Conservation (phyloP, 208 protist genomes). For the Lotmaria passim region DNA sequence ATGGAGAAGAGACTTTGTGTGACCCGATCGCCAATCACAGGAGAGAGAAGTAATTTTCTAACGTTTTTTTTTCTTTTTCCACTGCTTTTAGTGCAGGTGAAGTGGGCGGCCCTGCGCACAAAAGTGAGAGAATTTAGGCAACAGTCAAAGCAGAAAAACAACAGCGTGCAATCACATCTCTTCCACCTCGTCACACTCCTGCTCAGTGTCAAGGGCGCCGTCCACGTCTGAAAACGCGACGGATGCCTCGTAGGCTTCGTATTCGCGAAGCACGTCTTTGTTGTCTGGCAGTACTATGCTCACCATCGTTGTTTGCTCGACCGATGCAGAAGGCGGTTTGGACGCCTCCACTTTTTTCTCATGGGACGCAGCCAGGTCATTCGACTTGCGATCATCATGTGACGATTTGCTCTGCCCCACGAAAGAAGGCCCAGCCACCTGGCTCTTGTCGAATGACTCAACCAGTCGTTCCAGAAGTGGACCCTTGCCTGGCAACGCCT, state of each 20-base stretch:
- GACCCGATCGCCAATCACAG: no score
- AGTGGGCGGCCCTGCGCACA: no score
- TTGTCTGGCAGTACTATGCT: constrained; percentile 9
- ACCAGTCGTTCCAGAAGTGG: constrained; percentile 45
- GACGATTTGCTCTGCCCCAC: neutral
- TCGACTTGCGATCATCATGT: no score
- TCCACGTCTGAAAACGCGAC: constrained; percentile 59
- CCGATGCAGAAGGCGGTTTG: neutral
- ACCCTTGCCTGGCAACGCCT: constrained; percentile 38
- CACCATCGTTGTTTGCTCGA: neutral
- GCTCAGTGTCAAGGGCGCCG: constrained; percentile 20
- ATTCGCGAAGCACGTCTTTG: constrained; percentile 34
- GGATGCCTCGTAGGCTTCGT: constrained; percentile 69
- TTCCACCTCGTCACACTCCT: constrained; percentile 52
- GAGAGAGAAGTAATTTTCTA: no score
- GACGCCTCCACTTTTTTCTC: neutral
- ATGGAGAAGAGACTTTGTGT: no score
- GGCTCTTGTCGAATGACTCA: neutral
- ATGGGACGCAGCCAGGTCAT: neutral
- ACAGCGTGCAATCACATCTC: constrained; percentile 21
- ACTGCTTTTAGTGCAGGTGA: no score
- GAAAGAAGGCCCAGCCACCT: neutral
- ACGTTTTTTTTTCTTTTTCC: no score
- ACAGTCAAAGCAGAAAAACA: neutral
- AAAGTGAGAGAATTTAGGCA: no score